Percentiles rank a stretch among this genome's conserved stretches.
phyloP scores from a whole-genome alignment of 2,329 filamentous ascomycete species.

The Cercospora sp. region DNA sequence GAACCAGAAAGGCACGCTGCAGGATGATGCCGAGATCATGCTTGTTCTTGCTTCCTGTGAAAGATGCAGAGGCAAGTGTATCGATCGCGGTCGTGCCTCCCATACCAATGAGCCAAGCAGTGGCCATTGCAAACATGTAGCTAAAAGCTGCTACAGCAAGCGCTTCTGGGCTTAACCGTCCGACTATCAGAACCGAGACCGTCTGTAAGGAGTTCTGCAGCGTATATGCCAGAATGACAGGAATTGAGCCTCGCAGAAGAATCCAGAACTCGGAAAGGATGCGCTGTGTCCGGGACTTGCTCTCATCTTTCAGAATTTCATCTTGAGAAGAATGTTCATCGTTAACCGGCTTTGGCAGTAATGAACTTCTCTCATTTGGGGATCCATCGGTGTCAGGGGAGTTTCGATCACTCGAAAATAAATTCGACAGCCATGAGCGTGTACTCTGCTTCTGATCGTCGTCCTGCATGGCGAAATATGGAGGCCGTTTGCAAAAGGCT shows the following conservation, averaged over 20 bases:
- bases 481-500: neutral
- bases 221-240: constrained; percentile 81
- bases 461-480: constrained; percentile 30
- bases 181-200: constrained; percentile 76
- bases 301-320: constrained; percentile 42
- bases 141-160: constrained; percentile 81
- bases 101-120: constrained; percentile 81
- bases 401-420: constrained; percentile 22
- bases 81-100: constrained; percentile 85
- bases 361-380: constrained; percentile 46
- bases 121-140: constrained; percentile 92
- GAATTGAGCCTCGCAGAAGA: constrained; percentile 67
- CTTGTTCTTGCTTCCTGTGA: constrained; percentile 77
- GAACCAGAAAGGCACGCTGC: constrained; percentile 72
- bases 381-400: constrained; percentile 4
- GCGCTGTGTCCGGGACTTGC: constrained; percentile 40
- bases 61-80: constrained; percentile 78
- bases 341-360: constrained; percentile 47
- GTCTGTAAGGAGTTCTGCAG: constrained; percentile 86
- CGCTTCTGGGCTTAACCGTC: constrained; percentile 75
- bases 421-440: constrained; percentile 33
- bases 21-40: constrained; percentile 76
- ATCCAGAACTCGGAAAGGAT: constrained; percentile 64
- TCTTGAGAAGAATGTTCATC: constrained; percentile 40
- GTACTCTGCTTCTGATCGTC: constrained; percentile 30